These are phyloP conservation scores for Vigna trinervia DNA, from an alignment of 306 rosid genomes.

Conservation along the genomic window DNA sequence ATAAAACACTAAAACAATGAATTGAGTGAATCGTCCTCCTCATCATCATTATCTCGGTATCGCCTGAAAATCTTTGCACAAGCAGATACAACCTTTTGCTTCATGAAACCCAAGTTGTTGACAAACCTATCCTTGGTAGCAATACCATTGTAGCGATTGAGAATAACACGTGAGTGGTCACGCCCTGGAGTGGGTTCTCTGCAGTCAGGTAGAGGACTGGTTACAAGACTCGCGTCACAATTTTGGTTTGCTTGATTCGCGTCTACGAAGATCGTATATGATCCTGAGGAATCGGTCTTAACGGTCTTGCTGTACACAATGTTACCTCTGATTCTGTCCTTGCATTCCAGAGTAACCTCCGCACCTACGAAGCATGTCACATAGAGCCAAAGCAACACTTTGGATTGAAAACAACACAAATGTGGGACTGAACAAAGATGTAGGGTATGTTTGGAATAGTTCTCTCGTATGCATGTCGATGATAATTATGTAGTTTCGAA, in stretches of 20 bases:
- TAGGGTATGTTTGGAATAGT: no score
- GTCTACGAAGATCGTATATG: conserved; percentile 50
- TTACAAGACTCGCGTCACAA: conserved; percentile 62
- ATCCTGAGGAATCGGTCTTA: conserved; percentile 61
- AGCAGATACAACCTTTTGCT: conserved; percentile 42
- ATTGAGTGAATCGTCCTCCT: conserved; percentile 31
- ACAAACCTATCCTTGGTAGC: conserved; percentile 54
- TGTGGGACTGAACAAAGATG: no score
- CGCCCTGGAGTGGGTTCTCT: conserved; percentile 57
- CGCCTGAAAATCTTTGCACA: conserved; percentile 59
- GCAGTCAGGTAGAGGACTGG: conserved; percentile 65
- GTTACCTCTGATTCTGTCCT: conserved; percentile 44
- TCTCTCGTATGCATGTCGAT: no score
- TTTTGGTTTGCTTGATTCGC: conserved; percentile 63
- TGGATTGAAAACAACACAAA: no score
- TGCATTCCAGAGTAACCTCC: conserved; percentile 71
- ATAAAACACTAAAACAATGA: not conserved
- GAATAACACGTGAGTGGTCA: conserved; percentile 71
- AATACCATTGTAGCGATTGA: conserved; percentile 69
- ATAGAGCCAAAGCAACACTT: no score
- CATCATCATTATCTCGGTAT: conserved; percentile 50
- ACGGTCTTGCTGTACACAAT: conserved; percentile 55
- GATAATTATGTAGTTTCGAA: not conserved
- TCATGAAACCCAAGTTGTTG: conserved; percentile 69
- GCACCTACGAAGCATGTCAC: conserved; percentile 53